Evolutionary conservation across 2,329 filamentous ascomycete genomes (phyloP).

Genomic region (Mycocentrospora acerina): DNA sequence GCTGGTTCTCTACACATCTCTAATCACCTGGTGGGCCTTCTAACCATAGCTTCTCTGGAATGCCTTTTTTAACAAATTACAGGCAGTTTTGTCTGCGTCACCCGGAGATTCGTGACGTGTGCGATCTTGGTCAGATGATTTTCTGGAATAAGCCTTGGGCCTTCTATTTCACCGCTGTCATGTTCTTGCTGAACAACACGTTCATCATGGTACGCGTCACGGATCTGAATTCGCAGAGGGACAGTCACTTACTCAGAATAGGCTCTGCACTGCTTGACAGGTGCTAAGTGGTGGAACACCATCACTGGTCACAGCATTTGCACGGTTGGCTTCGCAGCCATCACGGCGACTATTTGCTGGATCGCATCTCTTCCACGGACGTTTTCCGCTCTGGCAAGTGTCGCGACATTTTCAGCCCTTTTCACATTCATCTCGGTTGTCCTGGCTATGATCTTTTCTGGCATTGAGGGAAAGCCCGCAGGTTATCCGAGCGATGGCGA

Average conservation of each 20-base stretch:
- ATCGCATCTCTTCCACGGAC: conserved; percentile 81
- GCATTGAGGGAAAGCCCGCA: conserved; percentile 71
- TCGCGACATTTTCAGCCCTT: conserved; percentile 76
- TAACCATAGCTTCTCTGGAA: not conserved
- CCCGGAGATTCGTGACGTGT: conserved; percentile 88
- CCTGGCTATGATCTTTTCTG: conserved; percentile 79
- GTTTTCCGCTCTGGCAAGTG: conserved; percentile 75
- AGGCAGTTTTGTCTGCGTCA: conserved; percentile 91
- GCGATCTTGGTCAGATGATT: conserved; percentile 92
- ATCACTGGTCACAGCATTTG: conserved; percentile 73
- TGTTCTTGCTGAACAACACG: conserved; percentile 94
- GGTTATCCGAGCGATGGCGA: conserved; percentile 61
- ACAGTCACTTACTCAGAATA: conserved; percentile 7
- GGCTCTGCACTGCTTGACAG: conserved; percentile 80
- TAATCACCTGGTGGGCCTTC: conserved; percentile 59
- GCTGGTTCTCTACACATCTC: conserved; percentile 80
- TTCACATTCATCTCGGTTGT: conserved; percentile 91
- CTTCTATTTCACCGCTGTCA: conserved; percentile 69
- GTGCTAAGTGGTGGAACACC: conserved; percentile 86
- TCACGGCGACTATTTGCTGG: conserved; percentile 75
- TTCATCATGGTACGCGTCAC: conserved; percentile 66
- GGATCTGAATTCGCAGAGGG: not conserved
- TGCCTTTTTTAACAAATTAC: conserved; percentile 7
- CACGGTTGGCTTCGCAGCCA: conserved; percentile 76
- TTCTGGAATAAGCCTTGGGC: conserved; percentile 81